Evolutionary conservation across 805 yeast species (phyloP), one percentile per base, ranked within the genome.

Genomic region (Lachancea sp.): DNA sequence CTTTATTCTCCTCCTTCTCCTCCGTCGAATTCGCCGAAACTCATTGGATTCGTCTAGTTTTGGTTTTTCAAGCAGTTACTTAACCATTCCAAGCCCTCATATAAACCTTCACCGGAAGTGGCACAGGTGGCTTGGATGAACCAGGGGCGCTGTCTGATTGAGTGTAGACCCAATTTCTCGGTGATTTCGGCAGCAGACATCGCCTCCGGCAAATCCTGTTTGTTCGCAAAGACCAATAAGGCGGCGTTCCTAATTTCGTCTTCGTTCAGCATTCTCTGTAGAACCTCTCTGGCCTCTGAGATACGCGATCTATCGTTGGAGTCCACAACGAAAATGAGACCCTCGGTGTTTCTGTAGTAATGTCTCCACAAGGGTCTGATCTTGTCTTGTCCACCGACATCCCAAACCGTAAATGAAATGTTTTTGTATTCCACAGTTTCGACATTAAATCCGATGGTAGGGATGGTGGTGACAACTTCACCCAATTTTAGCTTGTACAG

Each of bases 301-400:
- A 90, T 83, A 77, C 97, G 95, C 63, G 88, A 95, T 74, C 96
- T 85, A 71, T 90, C 97, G 72, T 89, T 88, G 48, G 96, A 85
- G 74, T 90, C 97, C 56, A 90, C 96, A 50, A 90, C 97, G 65
- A 89, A 90, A 67, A 90, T 89, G 64, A 90, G 86, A 74, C 97
- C 97, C 71, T 90, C 97, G 47, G 97, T 88, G 78, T 90, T 90
- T 72, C 90, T 96, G 85, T 80, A 90, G 69, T 90, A 90, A 71
- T 90, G 95, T 79, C 97, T 84, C 97, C 97, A 90, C 69, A 90
- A 75, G 45, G 97, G 96, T 74, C 97, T 85, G 63, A 90, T 90
- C 73, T 89, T 89, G 70, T 88, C 96, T 75, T 90, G 97, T 78
- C 97, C 97, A 83, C 97, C 97, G 57, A 89, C 96, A 78, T 90